phyloP scores from a whole-genome alignment of 1,284 basidiomycete species.

The Phellopilus nigrolimitatus region DNA sequence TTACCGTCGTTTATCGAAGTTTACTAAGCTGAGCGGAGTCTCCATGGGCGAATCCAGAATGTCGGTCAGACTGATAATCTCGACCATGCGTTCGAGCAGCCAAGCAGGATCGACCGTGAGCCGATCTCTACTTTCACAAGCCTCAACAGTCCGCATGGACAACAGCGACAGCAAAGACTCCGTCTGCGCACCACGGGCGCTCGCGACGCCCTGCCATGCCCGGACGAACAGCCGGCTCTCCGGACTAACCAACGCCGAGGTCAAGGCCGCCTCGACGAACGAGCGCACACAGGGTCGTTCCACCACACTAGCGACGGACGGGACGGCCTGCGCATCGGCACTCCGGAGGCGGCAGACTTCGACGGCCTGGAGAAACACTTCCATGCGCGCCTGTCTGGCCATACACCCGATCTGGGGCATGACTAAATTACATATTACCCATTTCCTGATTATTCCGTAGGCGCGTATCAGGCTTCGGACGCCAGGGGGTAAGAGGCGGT shows the following conservation, averaged over 20 bases:
- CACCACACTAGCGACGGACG: constrained; percentile 26
- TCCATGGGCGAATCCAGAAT: constrained; percentile 50
- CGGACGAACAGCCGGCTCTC: constrained; percentile 69
- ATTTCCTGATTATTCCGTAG: constrained; percentile 68
- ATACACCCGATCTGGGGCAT: constrained; percentile 56
- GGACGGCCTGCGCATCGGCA: constrained; percentile 30
- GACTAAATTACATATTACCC: constrained; percentile 66
- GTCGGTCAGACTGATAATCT: constrained; percentile 69
- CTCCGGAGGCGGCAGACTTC: constrained; percentile 65
- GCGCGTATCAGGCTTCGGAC: constrained; percentile 70
- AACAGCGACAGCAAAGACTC: constrained; percentile 59
- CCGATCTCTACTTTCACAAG: constrained; percentile 41
- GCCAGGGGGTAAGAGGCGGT: constrained; percentile 67
- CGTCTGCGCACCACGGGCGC: constrained; percentile 48
- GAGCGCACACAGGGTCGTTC: constrained; percentile 64
- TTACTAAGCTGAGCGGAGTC: constrained; percentile 49
- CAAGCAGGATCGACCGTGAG: constrained; percentile 74
- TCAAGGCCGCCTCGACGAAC: constrained; percentile 70
- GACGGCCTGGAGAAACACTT: constrained; percentile 60
- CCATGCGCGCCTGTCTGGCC: constrained; percentile 64
- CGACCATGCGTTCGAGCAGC: constrained; percentile 73
- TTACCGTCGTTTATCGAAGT: constrained; percentile 77
- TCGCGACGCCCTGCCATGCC: constrained; percentile 68
- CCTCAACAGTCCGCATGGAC: constrained; percentile 41
- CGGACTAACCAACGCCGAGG: constrained; percentile 64